phyloP scores from a whole-genome alignment of 495 filamentous ascomycete species.

The Xylaria scruposa region DNA sequence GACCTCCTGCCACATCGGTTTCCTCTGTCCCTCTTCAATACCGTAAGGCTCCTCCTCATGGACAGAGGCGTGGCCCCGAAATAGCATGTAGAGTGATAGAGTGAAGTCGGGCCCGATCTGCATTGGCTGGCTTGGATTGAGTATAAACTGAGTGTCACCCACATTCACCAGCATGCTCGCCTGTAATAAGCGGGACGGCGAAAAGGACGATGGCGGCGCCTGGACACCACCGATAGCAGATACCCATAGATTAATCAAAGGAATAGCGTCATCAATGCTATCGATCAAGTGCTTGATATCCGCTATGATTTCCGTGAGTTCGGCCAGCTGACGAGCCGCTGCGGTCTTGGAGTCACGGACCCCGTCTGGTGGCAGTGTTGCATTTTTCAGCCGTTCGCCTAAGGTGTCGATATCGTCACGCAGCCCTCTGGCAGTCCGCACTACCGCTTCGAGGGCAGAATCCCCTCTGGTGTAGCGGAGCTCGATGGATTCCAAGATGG shows the following conservation, averaged over 20 bases:
- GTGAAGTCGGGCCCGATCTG: constrained; percentile 91
- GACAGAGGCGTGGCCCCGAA: constrained; percentile 69
- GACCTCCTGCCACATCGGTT: constrained; percentile 96
- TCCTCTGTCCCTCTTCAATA: constrained; percentile 59
- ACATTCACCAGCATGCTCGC: constrained; percentile 91
- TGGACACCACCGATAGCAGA: constrained; percentile 88
- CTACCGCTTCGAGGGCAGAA: constrained; percentile 87
- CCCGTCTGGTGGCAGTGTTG: constrained; percentile 62
- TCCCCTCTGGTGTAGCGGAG: constrained; percentile 70
- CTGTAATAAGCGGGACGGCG: constrained; percentile 89
- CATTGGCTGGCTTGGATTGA: constrained; percentile 65
- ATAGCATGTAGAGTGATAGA: constrained; percentile 96
- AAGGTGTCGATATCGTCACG: constrained; percentile 86
- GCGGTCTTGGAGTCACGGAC: constrained; percentile 52
- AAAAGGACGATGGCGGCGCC: constrained; percentile 48
- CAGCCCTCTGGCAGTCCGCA: constrained; percentile 84
- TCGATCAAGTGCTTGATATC: constrained; percentile 78
- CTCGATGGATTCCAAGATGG: constrained; percentile 42
- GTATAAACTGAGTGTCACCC: constrained; percentile 83
- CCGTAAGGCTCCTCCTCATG: constrained; percentile 52
- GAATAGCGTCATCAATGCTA: constrained; percentile 91
- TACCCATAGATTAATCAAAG: constrained; percentile 92
- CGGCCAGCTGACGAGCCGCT: constrained; percentile 50
- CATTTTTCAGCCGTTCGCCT: constrained; percentile 77
- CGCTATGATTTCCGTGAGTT: constrained; percentile 72